Conservation (phyloP, 495 filamentous ascomycete species). For the Aspergillus kassunensis region DNA sequence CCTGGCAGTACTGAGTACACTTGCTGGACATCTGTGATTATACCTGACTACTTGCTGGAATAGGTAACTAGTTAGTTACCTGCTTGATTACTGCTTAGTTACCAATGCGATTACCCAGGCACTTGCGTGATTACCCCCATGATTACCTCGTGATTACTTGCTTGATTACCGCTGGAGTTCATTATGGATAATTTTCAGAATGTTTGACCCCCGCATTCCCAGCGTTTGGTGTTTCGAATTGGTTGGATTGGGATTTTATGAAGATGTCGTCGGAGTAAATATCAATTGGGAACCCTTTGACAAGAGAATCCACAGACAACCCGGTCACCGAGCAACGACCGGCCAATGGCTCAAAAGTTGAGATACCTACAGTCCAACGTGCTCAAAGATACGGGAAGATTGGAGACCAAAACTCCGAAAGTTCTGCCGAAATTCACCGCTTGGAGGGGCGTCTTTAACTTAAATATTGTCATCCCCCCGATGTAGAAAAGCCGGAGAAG, state of each 20-base stretch:
- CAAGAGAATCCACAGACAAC: background rate
- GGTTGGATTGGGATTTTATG: too few relatives aligned
- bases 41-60: too few relatives aligned
- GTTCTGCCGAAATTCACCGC: slow-evolving; percentile 15
- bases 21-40: too few relatives aligned
- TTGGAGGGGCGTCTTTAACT: background rate
- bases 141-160: too few relatives aligned
- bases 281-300: background rate
- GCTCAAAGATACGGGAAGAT: background rate
- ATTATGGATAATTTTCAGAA: background rate
- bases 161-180: too few relatives aligned
- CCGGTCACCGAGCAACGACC: slow-evolving; percentile 7
- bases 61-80: too few relatives aligned
- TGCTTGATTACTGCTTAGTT: too few relatives aligned
- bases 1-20: too few relatives aligned
- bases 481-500: slow-evolving; percentile 1
- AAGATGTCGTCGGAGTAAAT: background rate
- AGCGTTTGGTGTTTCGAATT: too few relatives aligned
- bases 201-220: background rate
- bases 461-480: background rate
- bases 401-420: background rate
- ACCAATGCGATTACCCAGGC: too few relatives aligned
- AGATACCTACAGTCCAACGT: too few relatives aligned
- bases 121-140: too few relatives aligned
- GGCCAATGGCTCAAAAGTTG: background rate